Base-by-base conservation (phyloP, 2,329 filamentous ascomycete genomes). In the Drechslerella coelobrocha region DNA sequence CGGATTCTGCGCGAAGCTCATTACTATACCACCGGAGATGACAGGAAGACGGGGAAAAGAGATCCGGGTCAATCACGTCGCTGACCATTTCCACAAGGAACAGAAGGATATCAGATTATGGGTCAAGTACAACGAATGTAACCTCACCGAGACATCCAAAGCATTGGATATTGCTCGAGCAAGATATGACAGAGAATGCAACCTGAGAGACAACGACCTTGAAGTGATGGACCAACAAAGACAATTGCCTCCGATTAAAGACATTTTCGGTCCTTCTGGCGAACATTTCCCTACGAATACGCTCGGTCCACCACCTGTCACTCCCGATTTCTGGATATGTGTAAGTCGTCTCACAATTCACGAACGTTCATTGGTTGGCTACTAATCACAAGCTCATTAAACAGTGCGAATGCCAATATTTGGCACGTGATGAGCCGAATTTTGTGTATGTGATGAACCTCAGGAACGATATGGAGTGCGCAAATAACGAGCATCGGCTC, bases 61-160 rank as follows among this genome's bases (percentile, higher is more conserved):
- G 26, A 83, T 85, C 73, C 79, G 86, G 1, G 86, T 85, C 73
- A 81, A 92, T 74, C 91, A 96, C 76, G 92, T 96, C 73, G 90
- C 92, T 66, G 78, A 84, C 14, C 89, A 91, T 76, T 87, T 88
- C 72, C 66, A 71, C 29, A 71, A 71, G 29, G 66, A 71, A 19
- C 66, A 71, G 24, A 71, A 63, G 19, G 59, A 71, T 51, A 71
- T 71, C 8, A 41, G 59, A 12, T 41, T 71, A 9, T 71, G 66
- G 66, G 66, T 71, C 9, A 63, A 63, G 34, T 71, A 63, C 54
- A 48, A 27, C 10, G 29, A 55, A 43, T 71, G 66, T 24, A 55
- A 63, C 9, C 29, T 63, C 4, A 47, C 59, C 14, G 66, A 71
- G 12, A 54, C 39, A 2, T 31, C 47, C 7, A 55, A 54, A 24